Percentiles rank a stretch among this genome's conserved stretches.
Conservation (phyloP, 2,329 filamentous ascomycete genomes). For the Ceratocystis papillata region DNA sequence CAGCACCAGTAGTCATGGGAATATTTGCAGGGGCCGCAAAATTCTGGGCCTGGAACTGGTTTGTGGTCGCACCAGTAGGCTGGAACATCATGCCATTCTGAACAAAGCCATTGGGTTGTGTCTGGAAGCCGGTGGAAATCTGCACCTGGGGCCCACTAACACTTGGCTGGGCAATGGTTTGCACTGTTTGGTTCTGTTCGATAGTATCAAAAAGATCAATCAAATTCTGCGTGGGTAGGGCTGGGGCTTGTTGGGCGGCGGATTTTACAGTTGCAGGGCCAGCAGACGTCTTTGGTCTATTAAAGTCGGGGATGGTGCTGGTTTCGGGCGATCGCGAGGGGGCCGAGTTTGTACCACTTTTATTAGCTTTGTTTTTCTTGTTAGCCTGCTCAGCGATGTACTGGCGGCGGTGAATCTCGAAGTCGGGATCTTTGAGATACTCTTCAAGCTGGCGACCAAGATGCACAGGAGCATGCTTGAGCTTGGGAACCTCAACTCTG, state of each 20-base stretch:
- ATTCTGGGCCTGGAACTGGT: constrained; percentile 24
- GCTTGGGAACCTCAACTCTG: constrained; percentile 83
- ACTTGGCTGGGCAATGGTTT: constrained; percentile 34
- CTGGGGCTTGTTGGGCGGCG: constrained; percentile 15
- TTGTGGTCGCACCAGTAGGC: constrained; percentile 29
- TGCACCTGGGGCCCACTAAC: constrained; percentile 26
- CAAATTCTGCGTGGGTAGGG: constrained; percentile 53
- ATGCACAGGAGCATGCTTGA: constrained; percentile 93
- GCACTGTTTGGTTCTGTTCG: constrained; percentile 66
- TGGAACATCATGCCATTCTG: constrained; percentile 26
- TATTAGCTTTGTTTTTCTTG: constrained; percentile 41
- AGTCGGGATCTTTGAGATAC: constrained; percentile 88
- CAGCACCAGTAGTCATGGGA: constrained; percentile 24
- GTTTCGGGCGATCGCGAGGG: constrained; percentile 28
- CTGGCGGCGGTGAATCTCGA: constrained; percentile 83
- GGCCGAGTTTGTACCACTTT: constrained; percentile 29
- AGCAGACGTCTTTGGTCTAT: constrained; percentile 33
- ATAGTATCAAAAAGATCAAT: constrained; percentile 95
- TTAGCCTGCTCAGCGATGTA: constrained; percentile 81
- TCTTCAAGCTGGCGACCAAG: constrained; percentile 83
- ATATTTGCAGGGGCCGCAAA: constrained; percentile 25
- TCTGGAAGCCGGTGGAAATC: constrained; percentile 33
- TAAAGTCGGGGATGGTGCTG: constrained; percentile 28
- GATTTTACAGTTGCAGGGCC: constrained; percentile 20
- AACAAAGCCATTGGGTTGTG: constrained; percentile 33